Percentiles rank a stretch among this genome's conserved stretches.
phyloP scores from a whole-genome alignment of 495 filamentous ascomycete genomes.

The Aspergillus ellipticus region DNA sequence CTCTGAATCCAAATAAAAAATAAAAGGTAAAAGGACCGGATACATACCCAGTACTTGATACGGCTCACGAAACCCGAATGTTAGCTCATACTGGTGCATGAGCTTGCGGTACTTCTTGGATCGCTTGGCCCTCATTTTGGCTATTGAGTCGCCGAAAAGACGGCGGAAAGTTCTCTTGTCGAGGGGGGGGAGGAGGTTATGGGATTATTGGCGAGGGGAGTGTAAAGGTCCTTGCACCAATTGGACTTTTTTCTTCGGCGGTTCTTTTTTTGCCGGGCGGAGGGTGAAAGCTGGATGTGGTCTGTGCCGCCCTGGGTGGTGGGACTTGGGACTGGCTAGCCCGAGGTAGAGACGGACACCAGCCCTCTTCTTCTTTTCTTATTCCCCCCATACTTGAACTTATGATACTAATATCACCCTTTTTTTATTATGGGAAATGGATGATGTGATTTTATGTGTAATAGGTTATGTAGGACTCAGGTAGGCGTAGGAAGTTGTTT shows the following conservation, averaged over 20 bases:
- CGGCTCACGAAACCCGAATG: slow-evolving; percentile 83
- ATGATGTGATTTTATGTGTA: too few species aligned
- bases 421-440: too few species aligned
- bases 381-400: too few species aligned
- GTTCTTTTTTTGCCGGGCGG: slow-evolving; percentile 40
- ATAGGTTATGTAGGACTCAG: too few species aligned
- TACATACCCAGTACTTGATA: slow-evolving; percentile 79
- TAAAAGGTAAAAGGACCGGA: background rate
- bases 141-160: slow-evolving; percentile 5
- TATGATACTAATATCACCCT: too few species aligned
- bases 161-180: background rate
- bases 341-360: too few species aligned
- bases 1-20: background rate
- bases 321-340: too few species aligned
- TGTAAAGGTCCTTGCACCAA: slow-evolving; percentile 11
- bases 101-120: slow-evolving; percentile 95
- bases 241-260: slow-evolving; percentile 37
- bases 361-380: too few species aligned
- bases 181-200: background rate
- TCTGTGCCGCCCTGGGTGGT: slow-evolving; percentile 20
- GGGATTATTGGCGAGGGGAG: slow-evolving; percentile 1
- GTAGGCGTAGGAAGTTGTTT: too few species aligned
- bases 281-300: slow-evolving; percentile 24
- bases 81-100: slow-evolving; percentile 84
- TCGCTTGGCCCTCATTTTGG: slow-evolving; percentile 79